Conservation (phyloP, 305 asterid genomes). For the Caryopteris hybrid region DNA sequence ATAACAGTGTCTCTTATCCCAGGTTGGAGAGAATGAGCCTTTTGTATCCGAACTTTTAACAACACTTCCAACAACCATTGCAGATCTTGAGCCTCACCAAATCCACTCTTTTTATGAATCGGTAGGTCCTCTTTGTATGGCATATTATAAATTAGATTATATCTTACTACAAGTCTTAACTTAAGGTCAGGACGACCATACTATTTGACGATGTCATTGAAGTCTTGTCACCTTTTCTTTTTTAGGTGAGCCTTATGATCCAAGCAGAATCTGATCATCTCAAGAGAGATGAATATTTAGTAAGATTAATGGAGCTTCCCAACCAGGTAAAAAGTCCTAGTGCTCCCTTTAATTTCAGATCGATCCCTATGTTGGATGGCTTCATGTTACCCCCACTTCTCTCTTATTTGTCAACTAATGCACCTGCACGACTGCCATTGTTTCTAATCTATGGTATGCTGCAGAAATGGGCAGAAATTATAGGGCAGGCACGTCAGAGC, state of each 20-base stretch:
- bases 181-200: neutral
- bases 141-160: neutral
- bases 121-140: constrained; percentile 38
- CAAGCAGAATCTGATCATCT: constrained; percentile 75
- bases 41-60: constrained; percentile 89
- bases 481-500: constrained; percentile 76
- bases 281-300: constrained; percentile 71
- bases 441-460: constrained; percentile 32
- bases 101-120: constrained; percentile 91
- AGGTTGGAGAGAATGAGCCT: constrained; percentile 90
- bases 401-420: constrained; percentile 2
- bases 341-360: neutral
- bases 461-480: constrained; percentile 89
- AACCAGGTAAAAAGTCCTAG: constrained; percentile 56
- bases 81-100: constrained; percentile 87
- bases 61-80: constrained; percentile 69
- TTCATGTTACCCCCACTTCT: neutral
- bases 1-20: constrained; percentile 26
- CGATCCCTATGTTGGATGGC: neutral
- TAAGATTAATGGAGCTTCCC: constrained; percentile 85
- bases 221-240: neutral
- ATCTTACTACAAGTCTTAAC: neutral
- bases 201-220: neutral
- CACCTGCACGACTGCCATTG: constrained; percentile 6
- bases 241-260: constrained; percentile 81